Base-by-base conservation (phyloP, 2,329 filamentous ascomycete genomes). In the Fusarium circinatum region DNA sequence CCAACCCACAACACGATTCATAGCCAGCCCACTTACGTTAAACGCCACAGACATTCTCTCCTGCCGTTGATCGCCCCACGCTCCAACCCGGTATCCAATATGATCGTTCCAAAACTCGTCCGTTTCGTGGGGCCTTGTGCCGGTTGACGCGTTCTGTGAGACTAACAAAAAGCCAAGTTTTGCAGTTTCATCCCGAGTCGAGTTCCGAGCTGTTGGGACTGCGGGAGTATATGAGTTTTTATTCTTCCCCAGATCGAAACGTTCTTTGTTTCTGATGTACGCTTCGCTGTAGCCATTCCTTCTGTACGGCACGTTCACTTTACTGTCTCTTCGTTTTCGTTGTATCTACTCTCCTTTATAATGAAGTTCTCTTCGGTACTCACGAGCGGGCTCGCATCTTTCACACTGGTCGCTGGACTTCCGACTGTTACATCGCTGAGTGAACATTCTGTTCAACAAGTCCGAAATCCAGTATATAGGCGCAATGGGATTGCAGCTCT, bases 401-500 rank as follows among this genome's bases (percentile, higher is more conserved):
- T 42, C 22, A 20, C 56, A n/a, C 36, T 71, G 34, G 70, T 74
- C 24, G 70, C 52, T 45, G 61, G 65, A n/a, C 56, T 45, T 44
- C 70, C 70, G 20, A 61, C 65, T 36, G 14, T 48, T 28, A 22
- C 30, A 45, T n/a, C 61, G 13, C 18, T 41, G 17, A 41, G 6
- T 18, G 30, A 67, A 26, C 58, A 58, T n/a, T 80, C 79, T 22
- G 70, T 84, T 56, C 68, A 79, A 49, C 83, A 84, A 73, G 79
- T 84, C 57, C 80, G 76, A 70, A 85, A 84, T 73, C 61, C 77
- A 20, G 72, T 79, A 39, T 82, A 80, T 62, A 78, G 78, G 26
- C 79, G 76, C 51, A 79, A 78, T 49, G 83, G 83, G 10, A 78
- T 82, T 1, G 61, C 79, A 8, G 81, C 82, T 12, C 76, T 85